Conservation (phyloP, 2,329 filamentous ascomycete genomes). For the Aspergillus fumigatus region DNA sequence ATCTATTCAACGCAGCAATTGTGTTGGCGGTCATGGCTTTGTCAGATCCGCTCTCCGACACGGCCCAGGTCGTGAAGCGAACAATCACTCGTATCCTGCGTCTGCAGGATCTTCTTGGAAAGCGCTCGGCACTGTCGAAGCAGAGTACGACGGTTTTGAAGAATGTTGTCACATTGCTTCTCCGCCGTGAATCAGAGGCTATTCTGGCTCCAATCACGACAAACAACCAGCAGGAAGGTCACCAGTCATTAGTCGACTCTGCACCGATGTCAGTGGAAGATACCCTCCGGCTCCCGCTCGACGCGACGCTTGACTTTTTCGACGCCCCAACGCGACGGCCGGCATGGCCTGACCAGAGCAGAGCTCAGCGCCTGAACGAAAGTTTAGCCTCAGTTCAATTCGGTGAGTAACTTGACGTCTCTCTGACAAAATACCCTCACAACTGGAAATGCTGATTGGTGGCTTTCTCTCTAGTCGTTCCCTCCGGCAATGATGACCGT, state of each 20-base stretch:
- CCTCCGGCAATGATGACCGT: conserved; percentile 7
- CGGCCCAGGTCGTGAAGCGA: conserved; percentile 41
- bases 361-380: conserved; percentile 18
- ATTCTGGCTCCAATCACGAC: conserved; percentile 20
- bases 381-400: conserved; percentile 21
- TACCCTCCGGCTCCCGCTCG: conserved; percentile 18
- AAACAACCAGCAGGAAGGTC: not conserved
- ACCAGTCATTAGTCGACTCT: not conserved
- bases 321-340: conserved; percentile 4
- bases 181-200: conserved; percentile 20
- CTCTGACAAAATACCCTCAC: not conserved
- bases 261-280: conserved; percentile 19
- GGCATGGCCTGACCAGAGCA: conserved; percentile 6
- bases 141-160: conserved; percentile 26
- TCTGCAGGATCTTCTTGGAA: conserved; percentile 36
- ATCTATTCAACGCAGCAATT: conserved; percentile 43
- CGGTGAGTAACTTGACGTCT: conserved; percentile 7
- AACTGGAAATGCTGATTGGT: not conserved
- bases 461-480: conserved; percentile 3
- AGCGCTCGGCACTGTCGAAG: conserved; percentile 31
- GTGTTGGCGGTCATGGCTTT: conserved; percentile 42
- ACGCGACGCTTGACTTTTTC: conserved; percentile 8
- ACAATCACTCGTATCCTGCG: conserved; percentile 41
- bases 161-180: conserved; percentile 21
- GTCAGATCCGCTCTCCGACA: conserved; percentile 40